phyloP scores from a whole-genome alignment of 192 early-diverging fungal genomes.

The Gonapodya prolifera region DNA sequence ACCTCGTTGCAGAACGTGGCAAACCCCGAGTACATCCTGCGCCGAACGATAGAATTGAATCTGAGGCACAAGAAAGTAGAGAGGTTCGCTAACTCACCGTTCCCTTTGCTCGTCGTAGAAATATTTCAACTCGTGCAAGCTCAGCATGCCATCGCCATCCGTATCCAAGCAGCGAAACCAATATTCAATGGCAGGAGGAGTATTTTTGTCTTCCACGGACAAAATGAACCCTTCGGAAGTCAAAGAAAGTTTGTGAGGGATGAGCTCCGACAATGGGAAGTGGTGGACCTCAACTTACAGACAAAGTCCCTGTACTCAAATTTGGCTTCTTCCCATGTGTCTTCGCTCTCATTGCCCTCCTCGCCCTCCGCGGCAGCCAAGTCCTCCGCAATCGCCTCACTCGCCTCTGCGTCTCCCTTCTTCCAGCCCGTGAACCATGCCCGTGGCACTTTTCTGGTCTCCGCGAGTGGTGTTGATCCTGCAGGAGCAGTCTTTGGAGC shows the following conservation, averaged over 20 bases:
- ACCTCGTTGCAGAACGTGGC: slow-evolving; percentile 3
- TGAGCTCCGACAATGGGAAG: too few species aligned
- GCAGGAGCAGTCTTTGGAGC: background rate
- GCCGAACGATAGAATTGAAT: background rate
- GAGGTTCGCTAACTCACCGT: slow-evolving; percentile 32
- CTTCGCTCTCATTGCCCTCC: slow-evolving; percentile 3
- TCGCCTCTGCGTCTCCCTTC: background rate
- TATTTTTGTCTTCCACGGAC: slow-evolving; percentile 68
- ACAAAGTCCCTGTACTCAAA: slow-evolving; percentile 62
- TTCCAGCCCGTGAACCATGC: background rate
- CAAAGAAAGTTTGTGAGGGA: too few species aligned
- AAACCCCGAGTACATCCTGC: background rate
- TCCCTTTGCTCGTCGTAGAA: slow-evolving; percentile 76
- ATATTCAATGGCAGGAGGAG: slow-evolving; percentile 47
- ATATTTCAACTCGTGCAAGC: slow-evolving; percentile 70
- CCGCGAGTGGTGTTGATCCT: background rate
- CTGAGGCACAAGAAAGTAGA: slow-evolving; percentile 23
- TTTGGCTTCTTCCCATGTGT: slow-evolving; percentile 5
- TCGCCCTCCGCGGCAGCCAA: background rate
- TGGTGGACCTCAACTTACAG: slow-evolving; percentile 16
- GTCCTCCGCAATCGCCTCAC: background rate
- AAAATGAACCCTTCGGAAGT: slow-evolving; percentile 57
- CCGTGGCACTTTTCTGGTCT: background rate
- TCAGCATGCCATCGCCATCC: slow-evolving; percentile 77
- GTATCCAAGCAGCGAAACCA: slow-evolving; percentile 92